Conservation (phyloP, 345 rosid species). For the Raphanus sativus region DNA sequence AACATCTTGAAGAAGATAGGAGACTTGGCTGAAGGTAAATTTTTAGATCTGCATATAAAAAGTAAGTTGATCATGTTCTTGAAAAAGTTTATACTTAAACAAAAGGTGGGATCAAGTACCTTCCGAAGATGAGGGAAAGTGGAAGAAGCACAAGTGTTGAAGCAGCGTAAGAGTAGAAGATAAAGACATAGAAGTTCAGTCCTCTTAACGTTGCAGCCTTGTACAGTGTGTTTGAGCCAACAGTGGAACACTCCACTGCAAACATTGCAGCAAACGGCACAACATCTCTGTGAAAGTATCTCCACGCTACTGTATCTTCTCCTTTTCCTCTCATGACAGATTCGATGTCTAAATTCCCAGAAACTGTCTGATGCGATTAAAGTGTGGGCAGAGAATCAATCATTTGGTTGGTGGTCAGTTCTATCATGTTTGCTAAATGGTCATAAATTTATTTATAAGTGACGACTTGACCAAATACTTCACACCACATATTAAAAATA, state of each 20-base stretch:
- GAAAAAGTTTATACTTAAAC: not conserved
- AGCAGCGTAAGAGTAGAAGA: conserved; percentile 29
- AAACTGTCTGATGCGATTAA: not conserved
- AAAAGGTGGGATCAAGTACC: conserved; percentile 12
- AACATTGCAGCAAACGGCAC: conserved; percentile 40
- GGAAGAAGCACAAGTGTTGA: conserved; percentile 34
- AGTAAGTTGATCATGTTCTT: not conserved
- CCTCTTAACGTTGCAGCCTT: conserved; percentile 43
- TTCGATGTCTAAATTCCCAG: not conserved
- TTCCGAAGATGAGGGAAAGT: conserved; percentile 10
- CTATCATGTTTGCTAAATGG: not conserved
- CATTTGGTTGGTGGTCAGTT: not conserved
- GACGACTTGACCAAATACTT: not conserved
- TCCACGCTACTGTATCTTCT: conserved; percentile 16
- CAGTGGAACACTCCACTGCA: conserved; percentile 24
- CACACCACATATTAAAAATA: not conserved
- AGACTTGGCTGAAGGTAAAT: conserved; percentile 21
- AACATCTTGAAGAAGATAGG: conserved; percentile 35
- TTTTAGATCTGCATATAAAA: conserved; percentile 26
- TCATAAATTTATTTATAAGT: not conserved
- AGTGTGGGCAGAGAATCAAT: not conserved
- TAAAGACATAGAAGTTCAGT: conserved; percentile 38
- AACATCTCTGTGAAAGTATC: conserved; percentile 17
- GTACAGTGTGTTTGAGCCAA: conserved; percentile 36
- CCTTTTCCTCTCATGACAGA: not conserved